Evolutionary conservation across 352 stramenopile genomes (phyloP), one percentile per base, ranked within the genome.

Genomic region (Phytophthora niederhauseri): DNA sequence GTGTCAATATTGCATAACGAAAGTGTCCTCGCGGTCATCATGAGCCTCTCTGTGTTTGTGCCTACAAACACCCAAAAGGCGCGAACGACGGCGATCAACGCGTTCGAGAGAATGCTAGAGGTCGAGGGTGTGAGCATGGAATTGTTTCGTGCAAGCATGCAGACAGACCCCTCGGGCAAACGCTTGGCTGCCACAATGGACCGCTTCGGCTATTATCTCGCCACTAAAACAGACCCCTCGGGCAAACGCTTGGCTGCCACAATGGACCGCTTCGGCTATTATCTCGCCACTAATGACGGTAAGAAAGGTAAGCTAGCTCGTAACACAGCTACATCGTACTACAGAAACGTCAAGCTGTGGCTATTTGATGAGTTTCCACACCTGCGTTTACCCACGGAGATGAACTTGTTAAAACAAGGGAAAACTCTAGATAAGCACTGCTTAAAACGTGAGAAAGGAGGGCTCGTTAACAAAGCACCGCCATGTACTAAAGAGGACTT

Each of bases 401-500:
- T 62, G 14, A 49, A 19, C 20, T 36, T 63, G 11, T 19, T 72
- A 11, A 67, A 72, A 17, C 59, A 63, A 60, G 17, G 28, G 1
- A 63, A 43, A 19, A 67, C 43, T 6, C n/a, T 72, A 26, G 57
- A 57, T 4, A 71, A 74, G 8, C 57, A 71, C 11, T 81, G 54
- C 36, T 8, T 75, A 12, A 70, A 74, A 41, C 45, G 55, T 20
- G 68, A 70, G 36, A 20, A 46, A 17, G 38, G 38, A 20, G 38
- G 38, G 17, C 41, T 48, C 41, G 41, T 22, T 22, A 48, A 80
- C 19, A 76, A 84, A 60, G 66, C 70, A 14, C 58, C 11, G 12
- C 66, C 49, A n/a, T 86, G 73, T 61, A 75, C 59, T 4, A 81
- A 82, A 34, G 45, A 62, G 4, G 51, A 77, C 53, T 45, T 75